These are phyloP conservation scores for Aotearoamyces nothofagi DNA, from an alignment of 2,329 filamentous ascomycete species.

Conservation along the genomic window DNA sequence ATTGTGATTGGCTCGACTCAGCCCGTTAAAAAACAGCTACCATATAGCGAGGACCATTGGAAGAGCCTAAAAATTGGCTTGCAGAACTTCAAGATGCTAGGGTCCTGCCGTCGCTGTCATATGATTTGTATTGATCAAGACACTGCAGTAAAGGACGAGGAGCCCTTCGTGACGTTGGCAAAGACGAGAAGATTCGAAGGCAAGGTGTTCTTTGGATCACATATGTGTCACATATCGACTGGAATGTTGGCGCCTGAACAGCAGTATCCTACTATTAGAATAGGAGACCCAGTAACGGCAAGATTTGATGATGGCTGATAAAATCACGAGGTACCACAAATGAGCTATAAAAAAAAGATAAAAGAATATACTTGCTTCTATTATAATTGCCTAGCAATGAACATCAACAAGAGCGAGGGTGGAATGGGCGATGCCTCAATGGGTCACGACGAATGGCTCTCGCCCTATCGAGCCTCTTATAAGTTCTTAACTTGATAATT, in stretches of 20 bases:
- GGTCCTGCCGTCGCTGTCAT: conserved; percentile 77
- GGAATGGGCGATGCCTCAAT: too few species aligned
- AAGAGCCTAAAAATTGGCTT: conserved; percentile 46
- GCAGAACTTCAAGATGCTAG: conserved; percentile 55
- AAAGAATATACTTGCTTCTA: too few species aligned
- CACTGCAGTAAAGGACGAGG: conserved; percentile 61
- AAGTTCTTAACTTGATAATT: too few species aligned
- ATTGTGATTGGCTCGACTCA: conserved; percentile 48
- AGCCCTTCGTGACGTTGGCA: conserved; percentile 77
- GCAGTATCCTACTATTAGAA: conserved; percentile 28
- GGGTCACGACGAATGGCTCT: too few species aligned
- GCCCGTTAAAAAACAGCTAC: conserved; percentile 20
- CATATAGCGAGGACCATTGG: conserved; percentile 79
- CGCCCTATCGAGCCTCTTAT: too few species aligned
- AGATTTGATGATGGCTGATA: too few species aligned
- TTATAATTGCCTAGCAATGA: too few species aligned
- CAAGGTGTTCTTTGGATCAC: conserved; percentile 80
- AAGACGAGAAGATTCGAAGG: conserved; percentile 75
- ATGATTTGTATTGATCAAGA: conserved; percentile 92
- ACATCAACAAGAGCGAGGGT: too few species aligned
- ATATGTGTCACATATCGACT: conserved; percentile 39
- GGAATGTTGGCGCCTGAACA: conserved; percentile 6
- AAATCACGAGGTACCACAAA: too few species aligned
- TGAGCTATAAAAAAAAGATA: too few species aligned
- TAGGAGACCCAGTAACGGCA: too few species aligned